Base-by-base conservation (phyloP, 768 basidiomycete species). In the Amanita subjunquillea region DNA sequence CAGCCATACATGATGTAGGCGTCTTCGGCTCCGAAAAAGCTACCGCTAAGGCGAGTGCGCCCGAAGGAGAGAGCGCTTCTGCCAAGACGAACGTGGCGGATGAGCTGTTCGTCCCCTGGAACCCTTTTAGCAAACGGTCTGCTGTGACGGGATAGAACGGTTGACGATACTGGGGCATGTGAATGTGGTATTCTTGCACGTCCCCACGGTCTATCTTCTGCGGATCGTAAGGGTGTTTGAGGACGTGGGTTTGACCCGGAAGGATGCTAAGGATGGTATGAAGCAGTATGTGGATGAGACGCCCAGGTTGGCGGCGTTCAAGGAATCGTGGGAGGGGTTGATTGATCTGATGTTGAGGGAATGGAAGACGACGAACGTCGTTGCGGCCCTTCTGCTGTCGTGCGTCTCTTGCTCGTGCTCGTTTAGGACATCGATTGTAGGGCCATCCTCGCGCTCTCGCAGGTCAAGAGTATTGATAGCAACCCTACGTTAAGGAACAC, bases 161-260 rank as follows among this genome's bases (percentile, higher is more conserved):
- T 32, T 6, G 30, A 2, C 3, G 9, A 10, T 2, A 8, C 3
- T 9, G 30, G 9, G 9, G 9, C 74, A 74, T 53, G 67, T 74
- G 39, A 66, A 72, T 8, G 1, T 32, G 56, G 47, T 71, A 39
- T 76, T 90, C 7, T 72, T 90, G n/a, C 76, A 81, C 13, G 73
- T 91, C n/a, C 89, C 88, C 2, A 77, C 84, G 0, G 70, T 89
- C 59, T 91, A 91, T 60, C 90, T 89, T 64, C 77, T 82, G 3
- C 81, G 88, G 3, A 88, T 91, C 22, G 78, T 84, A 2, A 75
- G 79, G 44, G 77, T 89, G 25, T 89, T 88, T 57, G 77, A 84
- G 58, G 85, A 87, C 52, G 86, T 87, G 2, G 82, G 89, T 50
- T 75, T 90, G 48, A 86, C 85, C 60, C 74, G 73, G 55, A 83